Base-by-base conservation (phyloP, 371 early-diverging fungal genomes). In the Gilbertella persicaria region DNA sequence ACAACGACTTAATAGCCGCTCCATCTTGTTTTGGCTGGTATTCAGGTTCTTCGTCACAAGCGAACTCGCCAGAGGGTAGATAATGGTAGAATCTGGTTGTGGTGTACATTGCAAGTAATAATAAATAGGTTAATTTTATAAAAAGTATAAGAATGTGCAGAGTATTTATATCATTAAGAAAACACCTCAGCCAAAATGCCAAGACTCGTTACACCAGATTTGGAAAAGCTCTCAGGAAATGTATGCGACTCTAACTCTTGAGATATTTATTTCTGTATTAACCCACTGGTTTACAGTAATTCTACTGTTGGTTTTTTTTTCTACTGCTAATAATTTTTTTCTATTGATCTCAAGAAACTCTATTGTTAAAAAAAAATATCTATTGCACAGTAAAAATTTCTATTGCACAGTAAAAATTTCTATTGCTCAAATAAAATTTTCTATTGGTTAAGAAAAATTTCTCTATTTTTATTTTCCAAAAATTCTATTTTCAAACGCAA, bases 21-120 rank as follows among this genome's bases (percentile, higher is more conserved):
- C 53, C 45, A 53, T 53, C 55, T 54, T 54, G 55, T 45, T 46
- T 54, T 54, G 47, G 47, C 55, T 55, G 55, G 12, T 55, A 55
- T n/a, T 42, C 49, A 55, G 42, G 55, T 55, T 48, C 49, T 55
- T 55, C 33, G 48, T 42, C 49, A 55, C 19, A 55, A 42, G 49
- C 36, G 25, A 55, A 55, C 48, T 55, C 48, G 17, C 55, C 55
- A 55, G 43, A 55, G 19, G 55, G 43, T 40, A 55, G 55, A 24
- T 55, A 48, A 48, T 55, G 55, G 36, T 48, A 55, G 33, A 55
- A 55, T 42, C 17, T 55, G 19, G 25, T 26, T 55, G 55, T 55
- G 55, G 0, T 55, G 55, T 25, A n/a, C 49, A 55, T 48, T 0
- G 49, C 37, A 55, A 55, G 16, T 55, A 17, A 55, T 1, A 54